Base-by-base conservation (phyloP, 176 grass and related monocot genomes). In the Avena atlantica region DNA sequence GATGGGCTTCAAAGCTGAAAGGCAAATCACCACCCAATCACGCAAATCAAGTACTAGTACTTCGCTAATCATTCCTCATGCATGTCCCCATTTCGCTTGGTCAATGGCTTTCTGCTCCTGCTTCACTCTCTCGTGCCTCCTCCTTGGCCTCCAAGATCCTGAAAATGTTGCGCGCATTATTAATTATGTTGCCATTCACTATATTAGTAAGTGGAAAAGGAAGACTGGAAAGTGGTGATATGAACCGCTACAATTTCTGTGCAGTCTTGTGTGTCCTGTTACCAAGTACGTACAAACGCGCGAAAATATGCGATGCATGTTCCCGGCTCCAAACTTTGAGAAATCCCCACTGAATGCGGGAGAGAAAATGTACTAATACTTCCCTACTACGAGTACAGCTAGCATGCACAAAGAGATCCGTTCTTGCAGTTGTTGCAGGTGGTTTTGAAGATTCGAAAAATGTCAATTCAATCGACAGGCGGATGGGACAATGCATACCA, bases 101-200 rank as follows among this genome's bases (percentile, higher is more conserved):
- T 8, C n/a, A 12, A 16, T 60, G 34, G 10, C 10, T 40, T 6
- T 6, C 15, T 49, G 7, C 40, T 42, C 40, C 24, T 67, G 48
- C 29, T 27, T 89, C 84, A 89, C 53, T 88, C 78, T 93, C 65
- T 72, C 70, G 85, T 53, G 76, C 67, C 34, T 70, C 87, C 77
- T 61, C 80, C 69, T 6, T 92, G 85, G 5, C 85, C 79, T 84
- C 84, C 87, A 68, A 64, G 50, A 79, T 83, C 88, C 91, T 93
- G 88, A 52, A 70, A 70, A 31, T 75, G 49, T 74, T 40, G 45
- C 64, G 66, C 49, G 45, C 50, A 37, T 57, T 27, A 27, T 27
- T 27, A 27, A 27, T 27, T 27, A 27, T 52, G 6, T 9, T 68
- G 75, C 80, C 75, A 64, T 27, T 27, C 10, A 80, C 5, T 50